phyloP scores from a whole-genome alignment of 2,329 filamentous ascomycete species.

The Zarea fungicola region DNA sequence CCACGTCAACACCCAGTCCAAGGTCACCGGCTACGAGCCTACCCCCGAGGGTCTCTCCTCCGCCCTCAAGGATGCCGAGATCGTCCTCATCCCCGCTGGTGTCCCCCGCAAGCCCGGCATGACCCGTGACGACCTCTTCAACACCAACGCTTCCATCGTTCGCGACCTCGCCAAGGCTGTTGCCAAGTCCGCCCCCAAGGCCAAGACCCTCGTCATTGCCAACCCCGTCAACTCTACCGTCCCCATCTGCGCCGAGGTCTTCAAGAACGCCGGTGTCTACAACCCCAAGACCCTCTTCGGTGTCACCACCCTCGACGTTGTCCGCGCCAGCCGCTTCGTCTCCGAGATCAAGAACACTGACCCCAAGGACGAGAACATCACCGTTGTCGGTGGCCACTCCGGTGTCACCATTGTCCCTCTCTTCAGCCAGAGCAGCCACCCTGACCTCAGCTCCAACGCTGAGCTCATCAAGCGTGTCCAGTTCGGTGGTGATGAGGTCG shows the following conservation, averaged over 20 bases:
- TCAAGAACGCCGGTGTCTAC: conserved; percentile 93
- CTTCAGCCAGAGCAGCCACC: conserved; percentile 88
- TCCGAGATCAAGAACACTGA: conserved; percentile 87
- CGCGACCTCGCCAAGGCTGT: conserved; percentile 94
- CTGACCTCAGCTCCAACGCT: conserved; percentile 72
- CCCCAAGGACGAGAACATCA: conserved; percentile 89
- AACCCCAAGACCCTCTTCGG: conserved; percentile 99
- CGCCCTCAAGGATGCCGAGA: conserved; percentile 80
- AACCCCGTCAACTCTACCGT: conserved; percentile 99
- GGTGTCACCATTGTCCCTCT: conserved; percentile 98
- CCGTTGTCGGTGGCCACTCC: conserved; percentile 94
- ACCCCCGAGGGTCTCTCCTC: conserved; percentile 68
- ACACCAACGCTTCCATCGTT: conserved; percentile 99
- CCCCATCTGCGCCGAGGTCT: conserved; percentile 93
- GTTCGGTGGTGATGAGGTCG: conserved; percentile 98
- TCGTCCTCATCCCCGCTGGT: conserved; percentile 96
- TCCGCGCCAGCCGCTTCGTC: conserved; percentile 97
- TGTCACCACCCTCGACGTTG: conserved; percentile 98
- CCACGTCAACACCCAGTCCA: conserved; percentile 99
- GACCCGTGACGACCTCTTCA: conserved; percentile 99
- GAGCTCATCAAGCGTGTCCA: conserved; percentile 90
- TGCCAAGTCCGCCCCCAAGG: conserved; percentile 81
- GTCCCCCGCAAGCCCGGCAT: conserved; percentile 99
- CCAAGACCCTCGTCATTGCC: conserved; percentile 95
- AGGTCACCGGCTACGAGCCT: conserved; percentile 83